These are phyloP conservation scores for Rhodomyrtus tomentosa DNA, from an alignment of 345 rosid species.

Conservation along the genomic window DNA sequence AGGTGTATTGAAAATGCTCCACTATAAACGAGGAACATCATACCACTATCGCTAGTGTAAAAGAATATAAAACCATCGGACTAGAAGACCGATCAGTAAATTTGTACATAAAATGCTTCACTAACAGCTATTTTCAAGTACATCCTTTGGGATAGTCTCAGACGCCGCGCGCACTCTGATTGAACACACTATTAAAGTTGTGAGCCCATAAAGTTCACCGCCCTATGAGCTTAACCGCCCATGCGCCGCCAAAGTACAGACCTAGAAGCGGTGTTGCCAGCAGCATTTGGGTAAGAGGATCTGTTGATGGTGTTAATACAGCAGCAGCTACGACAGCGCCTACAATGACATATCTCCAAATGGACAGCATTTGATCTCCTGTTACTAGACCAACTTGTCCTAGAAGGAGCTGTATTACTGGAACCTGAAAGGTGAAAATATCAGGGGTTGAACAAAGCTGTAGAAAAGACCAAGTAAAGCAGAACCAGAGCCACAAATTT, in stretches of 20 bases:
- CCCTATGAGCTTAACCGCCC: constrained; percentile 79
- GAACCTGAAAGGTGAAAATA: constrained; percentile 51
- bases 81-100: not conserved
- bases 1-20: not conserved
- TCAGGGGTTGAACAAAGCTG: not conserved
- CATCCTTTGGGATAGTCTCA: not conserved
- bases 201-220: constrained; percentile 20
- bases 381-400: constrained; percentile 88
- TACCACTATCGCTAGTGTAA: not conserved
- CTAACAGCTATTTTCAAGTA: not conserved
- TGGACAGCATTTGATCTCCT: constrained; percentile 89
- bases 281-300: constrained; percentile 94
- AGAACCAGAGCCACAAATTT: not conserved
- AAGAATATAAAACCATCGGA: not conserved
- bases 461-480: not conserved
- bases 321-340: constrained; percentile 96
- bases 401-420: constrained; percentile 84
- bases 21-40: not conserved
- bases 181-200: not conserved
- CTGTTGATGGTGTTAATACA: constrained; percentile 88
- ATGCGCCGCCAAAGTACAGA: constrained; percentile 91
- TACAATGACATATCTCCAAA: constrained; percentile 94
- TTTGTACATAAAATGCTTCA: not conserved
- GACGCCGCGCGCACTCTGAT: not conserved
- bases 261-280: constrained; percentile 86